A percentile compares a stretch with the other conserved stretches of the same genome.
phyloP scores from a whole-genome alignment of 495 filamentous ascomycete genomes.

The Neurospora sp. region DNA sequence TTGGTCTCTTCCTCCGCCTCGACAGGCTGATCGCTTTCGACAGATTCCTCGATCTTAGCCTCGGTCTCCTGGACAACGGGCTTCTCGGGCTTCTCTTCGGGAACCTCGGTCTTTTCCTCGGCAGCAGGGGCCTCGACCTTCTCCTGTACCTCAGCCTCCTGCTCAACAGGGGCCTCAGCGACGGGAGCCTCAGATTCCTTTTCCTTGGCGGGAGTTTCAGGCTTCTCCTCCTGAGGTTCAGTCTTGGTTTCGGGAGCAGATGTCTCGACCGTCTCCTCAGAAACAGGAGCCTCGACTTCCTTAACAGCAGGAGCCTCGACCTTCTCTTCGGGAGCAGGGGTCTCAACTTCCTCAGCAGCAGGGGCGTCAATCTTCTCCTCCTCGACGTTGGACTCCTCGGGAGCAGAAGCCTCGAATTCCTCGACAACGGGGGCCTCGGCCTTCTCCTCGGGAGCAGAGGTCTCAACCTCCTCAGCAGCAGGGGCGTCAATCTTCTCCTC shows the following conservation, averaged over 20 bases:
- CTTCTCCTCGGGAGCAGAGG: neutral
- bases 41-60: neutral
- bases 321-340: neutral
- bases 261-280: neutral
- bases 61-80: neutral
- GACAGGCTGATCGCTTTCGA: neutral
- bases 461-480: neutral
- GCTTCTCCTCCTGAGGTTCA: neutral
- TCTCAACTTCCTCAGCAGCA: neutral
- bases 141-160: conserved; percentile 4
- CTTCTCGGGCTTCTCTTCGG: neutral
- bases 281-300: neutral
- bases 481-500: neutral
- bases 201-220: neutral
- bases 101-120: neutral
- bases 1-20: neutral
- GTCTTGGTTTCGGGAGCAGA: neutral
- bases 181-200: neutral
- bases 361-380: neutral
- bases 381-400: neutral
- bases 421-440: neutral
- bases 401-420: neutral
- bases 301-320: neutral
- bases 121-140: neutral
- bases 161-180: neutral